Conservation (phyloP, 441 rosid genomes). For the Adansonia madagascariensis region DNA sequence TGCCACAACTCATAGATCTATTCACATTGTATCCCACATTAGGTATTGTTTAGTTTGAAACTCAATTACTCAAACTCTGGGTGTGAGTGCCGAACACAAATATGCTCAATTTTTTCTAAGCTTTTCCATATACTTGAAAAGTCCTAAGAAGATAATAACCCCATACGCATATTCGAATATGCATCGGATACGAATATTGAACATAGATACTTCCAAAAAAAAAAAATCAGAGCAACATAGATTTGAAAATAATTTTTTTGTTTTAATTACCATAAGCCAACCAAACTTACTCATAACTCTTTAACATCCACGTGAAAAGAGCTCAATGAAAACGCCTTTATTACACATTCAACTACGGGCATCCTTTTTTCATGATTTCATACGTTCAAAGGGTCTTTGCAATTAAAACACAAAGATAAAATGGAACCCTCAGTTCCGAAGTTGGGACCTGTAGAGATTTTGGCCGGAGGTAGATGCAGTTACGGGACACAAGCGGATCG, state of each 20-base stretch:
- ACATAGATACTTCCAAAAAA: too few species aligned
- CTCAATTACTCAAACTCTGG: too few species aligned
- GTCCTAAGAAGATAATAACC: too few species aligned
- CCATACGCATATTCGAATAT: too few species aligned
- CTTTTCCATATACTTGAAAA: too few species aligned
- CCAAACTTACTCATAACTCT: background rate
- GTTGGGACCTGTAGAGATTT: constrained; percentile 64
- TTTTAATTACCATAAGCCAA: background rate
- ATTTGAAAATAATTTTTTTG: background rate
- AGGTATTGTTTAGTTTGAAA: too few species aligned
- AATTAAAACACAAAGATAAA: background rate
- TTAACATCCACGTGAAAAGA: background rate
- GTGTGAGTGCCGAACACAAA: too few species aligned
- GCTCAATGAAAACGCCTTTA: background rate
- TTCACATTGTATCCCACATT: too few species aligned
- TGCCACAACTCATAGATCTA: too few species aligned
- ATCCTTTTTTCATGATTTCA: background rate
- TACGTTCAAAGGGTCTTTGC: background rate
- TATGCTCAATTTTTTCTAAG: too few species aligned
- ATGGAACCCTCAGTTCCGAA: constrained; percentile 41
- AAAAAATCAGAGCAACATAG: too few species aligned
- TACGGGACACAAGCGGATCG: constrained; percentile 68
- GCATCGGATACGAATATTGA: too few species aligned
- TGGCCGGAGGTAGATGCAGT: constrained; percentile 55
- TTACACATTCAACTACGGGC: background rate